Percentiles rank a stretch among this genome's conserved stretches.
Conservation (phyloP, 305 asterid species). For the Solanum hybrid region DNA sequence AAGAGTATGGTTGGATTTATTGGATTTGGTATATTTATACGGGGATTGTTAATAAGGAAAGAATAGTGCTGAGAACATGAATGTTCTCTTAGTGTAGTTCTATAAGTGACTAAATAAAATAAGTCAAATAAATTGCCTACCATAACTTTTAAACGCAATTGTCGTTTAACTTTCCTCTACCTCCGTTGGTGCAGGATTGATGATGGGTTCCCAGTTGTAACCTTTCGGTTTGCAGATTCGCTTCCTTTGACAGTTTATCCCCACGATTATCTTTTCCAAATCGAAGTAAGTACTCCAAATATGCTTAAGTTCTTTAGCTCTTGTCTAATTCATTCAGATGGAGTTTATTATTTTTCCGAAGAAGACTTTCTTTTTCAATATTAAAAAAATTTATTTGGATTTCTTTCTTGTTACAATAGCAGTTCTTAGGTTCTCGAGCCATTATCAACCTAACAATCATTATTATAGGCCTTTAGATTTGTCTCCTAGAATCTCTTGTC, state of each 20-base stretch:
- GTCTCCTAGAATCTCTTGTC: background rate
- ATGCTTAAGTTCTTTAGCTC: background rate
- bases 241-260: constrained; percentile 14
- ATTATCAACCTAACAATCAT: background rate
- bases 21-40: background rate
- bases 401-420: background rate
- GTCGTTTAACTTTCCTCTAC: background rate
- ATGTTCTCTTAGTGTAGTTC: background rate
- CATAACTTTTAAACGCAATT: background rate
- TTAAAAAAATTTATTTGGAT: background rate
- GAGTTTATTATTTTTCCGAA: background rate
- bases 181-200: constrained; percentile 20
- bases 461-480: background rate
- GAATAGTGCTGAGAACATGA: background rate
- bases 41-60: background rate
- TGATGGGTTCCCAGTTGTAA: constrained; percentile 20
- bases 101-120: background rate
- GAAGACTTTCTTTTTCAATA: background rate
- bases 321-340: background rate
- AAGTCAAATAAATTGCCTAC: background rate
- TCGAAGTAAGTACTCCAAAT: constrained; percentile 22
- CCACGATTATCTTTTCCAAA: constrained; percentile 18
- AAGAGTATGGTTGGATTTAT: background rate
- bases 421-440: background rate
- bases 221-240: constrained; percentile 13